These are phyloP conservation scores for Santalum album DNA, from an alignment of 164 flowering plant genomes.

Conservation along the genomic window DNA sequence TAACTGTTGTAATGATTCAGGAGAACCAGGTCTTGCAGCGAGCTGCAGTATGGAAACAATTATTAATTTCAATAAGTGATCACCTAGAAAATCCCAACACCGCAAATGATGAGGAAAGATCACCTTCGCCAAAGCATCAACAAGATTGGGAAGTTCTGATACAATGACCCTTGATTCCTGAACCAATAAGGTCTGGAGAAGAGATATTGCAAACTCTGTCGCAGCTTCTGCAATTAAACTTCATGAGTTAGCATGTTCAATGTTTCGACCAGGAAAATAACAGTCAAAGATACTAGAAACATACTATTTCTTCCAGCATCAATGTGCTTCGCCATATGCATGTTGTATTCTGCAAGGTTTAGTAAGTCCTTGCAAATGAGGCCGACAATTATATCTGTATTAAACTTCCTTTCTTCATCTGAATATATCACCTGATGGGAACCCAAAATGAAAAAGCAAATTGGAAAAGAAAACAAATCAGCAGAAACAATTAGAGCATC, in stretches of 20 bases:
- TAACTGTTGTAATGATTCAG: constrained; percentile 77
- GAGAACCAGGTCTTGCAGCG: constrained; percentile 81
- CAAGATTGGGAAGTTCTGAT: constrained; percentile 78
- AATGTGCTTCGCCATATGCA: constrained; percentile 90
- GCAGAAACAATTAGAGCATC: background rate
- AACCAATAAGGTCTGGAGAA: constrained; percentile 60
- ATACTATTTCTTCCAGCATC: constrained; percentile 95
- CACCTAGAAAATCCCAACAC: background rate
- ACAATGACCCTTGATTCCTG: constrained; percentile 53
- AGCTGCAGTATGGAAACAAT: constrained; percentile 35
- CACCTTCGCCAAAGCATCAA: constrained; percentile 97
- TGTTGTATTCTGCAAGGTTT: constrained; percentile 84
- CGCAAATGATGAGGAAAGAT: background rate
- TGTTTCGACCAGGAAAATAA: background rate
- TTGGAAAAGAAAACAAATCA: background rate
- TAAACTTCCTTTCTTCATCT: constrained; percentile 81
- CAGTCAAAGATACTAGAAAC: constrained; percentile 13
- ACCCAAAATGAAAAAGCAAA: background rate
- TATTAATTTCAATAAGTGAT: background rate
- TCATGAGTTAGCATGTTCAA: constrained; percentile 8
- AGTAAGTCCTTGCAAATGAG: constrained; percentile 74
- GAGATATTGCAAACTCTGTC: constrained; percentile 76
- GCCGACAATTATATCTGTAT: constrained; percentile 79
- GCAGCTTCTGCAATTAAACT: constrained; percentile 68
- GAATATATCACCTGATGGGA: constrained; percentile 71